phyloP scores from a whole-genome alignment of 2,329 filamentous ascomycete genomes.

The Juglanconis juglandina region DNA sequence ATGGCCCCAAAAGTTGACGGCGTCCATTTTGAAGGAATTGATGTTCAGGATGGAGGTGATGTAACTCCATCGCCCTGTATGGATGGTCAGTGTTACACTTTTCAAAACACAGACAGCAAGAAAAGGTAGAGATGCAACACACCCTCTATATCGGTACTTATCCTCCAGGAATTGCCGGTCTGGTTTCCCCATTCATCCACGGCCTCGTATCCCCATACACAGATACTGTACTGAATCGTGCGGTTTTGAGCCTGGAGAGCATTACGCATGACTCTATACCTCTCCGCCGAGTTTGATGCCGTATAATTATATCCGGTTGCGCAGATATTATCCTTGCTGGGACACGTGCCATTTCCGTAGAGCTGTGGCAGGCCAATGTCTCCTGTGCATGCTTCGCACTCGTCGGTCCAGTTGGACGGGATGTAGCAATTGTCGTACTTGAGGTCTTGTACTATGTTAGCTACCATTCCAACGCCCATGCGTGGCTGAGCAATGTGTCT shows the following conservation, averaged over 20 bases:
- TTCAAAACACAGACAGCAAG: not conserved
- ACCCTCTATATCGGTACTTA: slow-evolving; percentile 33
- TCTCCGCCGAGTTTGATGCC: slow-evolving; percentile 37
- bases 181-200: slow-evolving; percentile 43
- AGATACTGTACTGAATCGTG: slow-evolving; percentile 43
- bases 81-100: slow-evolving; percentile 27
- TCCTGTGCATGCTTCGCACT: not conserved
- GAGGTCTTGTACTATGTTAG: not conserved
- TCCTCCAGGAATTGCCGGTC: slow-evolving; percentile 40
- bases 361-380: not conserved
- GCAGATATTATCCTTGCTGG: not conserved
- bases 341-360: slow-evolving; percentile 3
- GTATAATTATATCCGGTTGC: slow-evolving; percentile 45
- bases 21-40: slow-evolving; percentile 43
- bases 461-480: too few species aligned
- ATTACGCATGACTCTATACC: slow-evolving; percentile 44
- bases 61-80: slow-evolving; percentile 28
- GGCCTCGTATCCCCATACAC: slow-evolving; percentile 43
- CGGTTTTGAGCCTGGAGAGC: slow-evolving; percentile 35
- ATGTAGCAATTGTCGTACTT: slow-evolving; percentile 14
- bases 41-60: slow-evolving; percentile 28
- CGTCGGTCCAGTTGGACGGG: not conserved
- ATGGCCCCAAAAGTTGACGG: slow-evolving; percentile 45
- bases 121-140: slow-evolving; percentile 19
- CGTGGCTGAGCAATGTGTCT: not conserved